Evolutionary conservation across 768 basidiomycete genomes (phyloP).

Genomic region (Mycena filopes): DNA sequence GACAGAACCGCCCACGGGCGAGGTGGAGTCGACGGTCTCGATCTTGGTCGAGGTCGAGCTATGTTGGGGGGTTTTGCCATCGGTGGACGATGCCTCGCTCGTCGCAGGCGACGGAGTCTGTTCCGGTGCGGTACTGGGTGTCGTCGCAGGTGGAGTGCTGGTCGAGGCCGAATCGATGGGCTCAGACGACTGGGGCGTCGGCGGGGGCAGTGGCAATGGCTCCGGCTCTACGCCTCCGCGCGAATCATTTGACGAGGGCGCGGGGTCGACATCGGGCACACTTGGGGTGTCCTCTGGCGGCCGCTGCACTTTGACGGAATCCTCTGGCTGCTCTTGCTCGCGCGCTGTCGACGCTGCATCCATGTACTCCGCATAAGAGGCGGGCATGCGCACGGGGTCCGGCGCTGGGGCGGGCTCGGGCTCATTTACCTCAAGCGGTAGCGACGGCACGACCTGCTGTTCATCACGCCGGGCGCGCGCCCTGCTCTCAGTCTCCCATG

Average conservation of each 20-base stretch:
- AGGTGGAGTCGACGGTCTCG: not conserved
- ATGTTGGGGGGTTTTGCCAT: not conserved
- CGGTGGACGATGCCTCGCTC: not conserved
- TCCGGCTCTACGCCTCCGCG: not conserved
- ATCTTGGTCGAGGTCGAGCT: no score
- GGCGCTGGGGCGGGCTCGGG: slow-evolving; percentile 24
- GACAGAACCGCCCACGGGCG: not conserved
- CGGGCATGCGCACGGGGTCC: slow-evolving; percentile 26
- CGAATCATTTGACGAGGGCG: not conserved
- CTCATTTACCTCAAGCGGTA: slow-evolving; percentile 30
- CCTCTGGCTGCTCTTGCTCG: not conserved
- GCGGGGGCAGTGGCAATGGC: not conserved
- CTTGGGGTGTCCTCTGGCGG: not conserved
- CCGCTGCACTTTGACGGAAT: not conserved
- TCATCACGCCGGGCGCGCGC: slow-evolving; percentile 45
- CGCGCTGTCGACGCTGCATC: slow-evolving; percentile 6
- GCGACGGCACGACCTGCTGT: slow-evolving; percentile 34
- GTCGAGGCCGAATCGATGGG: not conserved
- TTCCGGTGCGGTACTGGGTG: not conserved
- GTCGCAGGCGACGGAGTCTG: not conserved
- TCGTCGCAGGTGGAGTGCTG: not conserved
- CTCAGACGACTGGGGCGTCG: slow-evolving; percentile 5
- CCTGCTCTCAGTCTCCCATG: slow-evolving; percentile 78
- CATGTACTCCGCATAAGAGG: slow-evolving; percentile 30
- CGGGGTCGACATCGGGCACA: not conserved